Conservation (phyloP, 2,329 filamentous ascomycete genomes). For the Diaporthe sp. region DNA sequence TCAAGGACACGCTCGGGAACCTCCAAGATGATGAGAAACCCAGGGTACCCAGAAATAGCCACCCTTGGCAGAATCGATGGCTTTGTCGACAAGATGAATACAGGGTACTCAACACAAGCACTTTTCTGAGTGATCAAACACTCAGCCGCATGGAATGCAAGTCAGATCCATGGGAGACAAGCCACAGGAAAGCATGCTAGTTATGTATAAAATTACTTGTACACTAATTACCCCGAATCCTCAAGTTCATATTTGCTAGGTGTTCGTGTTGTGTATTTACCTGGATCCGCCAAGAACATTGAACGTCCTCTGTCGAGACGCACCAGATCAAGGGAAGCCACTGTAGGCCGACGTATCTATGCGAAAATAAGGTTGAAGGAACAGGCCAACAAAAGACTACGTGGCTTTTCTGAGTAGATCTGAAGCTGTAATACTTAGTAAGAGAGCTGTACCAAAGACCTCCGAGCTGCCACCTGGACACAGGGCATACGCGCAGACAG, state of each 20-base stretch:
- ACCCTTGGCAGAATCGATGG: not conserved
- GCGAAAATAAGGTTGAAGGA: not conserved
- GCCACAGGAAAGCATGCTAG: not conserved
- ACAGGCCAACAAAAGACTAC: not conserved
- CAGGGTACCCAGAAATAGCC: not conserved
- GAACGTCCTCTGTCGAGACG: not conserved
- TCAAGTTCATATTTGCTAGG: not conserved
- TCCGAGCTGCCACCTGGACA: too few relatives aligned
- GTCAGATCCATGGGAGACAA: not conserved
- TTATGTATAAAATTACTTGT: not conserved
- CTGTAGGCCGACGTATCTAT: not conserved
- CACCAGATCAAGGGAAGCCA: not conserved
- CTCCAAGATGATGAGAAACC: not conserved
- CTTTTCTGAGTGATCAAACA: not conserved
- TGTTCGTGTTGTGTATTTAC: not conserved
- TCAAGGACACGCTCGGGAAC: not conserved
- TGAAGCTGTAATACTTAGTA: too few relatives aligned
- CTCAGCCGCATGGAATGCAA: not conserved
- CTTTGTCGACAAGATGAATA: not conserved
- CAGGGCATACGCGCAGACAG: too few relatives aligned
- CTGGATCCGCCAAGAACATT: too few relatives aligned
- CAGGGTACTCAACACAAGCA: not conserved
- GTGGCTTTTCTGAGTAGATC: too few relatives aligned
- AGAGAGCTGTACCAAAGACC: too few relatives aligned
- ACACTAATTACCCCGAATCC: not conserved